Conservation (phyloP, 352 stramenopile genomes). For the Phytophthora chlamydospora region DNA sequence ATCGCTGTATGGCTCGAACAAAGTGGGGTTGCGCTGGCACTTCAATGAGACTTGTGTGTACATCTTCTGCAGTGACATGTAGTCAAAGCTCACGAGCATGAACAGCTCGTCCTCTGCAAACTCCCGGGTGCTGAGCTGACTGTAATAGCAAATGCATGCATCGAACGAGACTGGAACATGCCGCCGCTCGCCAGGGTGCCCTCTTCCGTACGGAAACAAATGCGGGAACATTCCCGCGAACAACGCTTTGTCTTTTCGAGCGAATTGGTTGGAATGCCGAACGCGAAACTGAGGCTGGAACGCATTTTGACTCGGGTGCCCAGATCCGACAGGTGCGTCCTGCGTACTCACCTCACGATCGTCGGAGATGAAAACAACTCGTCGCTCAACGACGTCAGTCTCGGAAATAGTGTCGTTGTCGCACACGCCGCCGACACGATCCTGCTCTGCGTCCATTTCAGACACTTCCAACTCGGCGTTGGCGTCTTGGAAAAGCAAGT, state of each 20-base stretch:
- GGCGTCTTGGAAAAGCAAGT: background rate
- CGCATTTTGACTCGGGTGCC: no score
- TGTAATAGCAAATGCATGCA: background rate
- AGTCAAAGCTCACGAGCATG: no score
- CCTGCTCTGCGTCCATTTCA: background rate
- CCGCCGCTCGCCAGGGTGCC: background rate
- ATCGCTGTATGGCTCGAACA: background rate
- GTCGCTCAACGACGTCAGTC: background rate
- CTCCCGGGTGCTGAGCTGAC: background rate
- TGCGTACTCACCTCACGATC: background rate
- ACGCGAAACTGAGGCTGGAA: no score
- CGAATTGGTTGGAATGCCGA: no score
- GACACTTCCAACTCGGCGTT: background rate
- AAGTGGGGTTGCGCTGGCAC: background rate
- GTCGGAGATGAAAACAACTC: no score
- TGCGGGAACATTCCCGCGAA: slow-evolving; percentile 2
- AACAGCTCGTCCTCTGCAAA: no score
- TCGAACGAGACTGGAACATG: background rate
- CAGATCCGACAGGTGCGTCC: no score
- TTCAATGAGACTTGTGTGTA: background rate
- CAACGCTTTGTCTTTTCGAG: background rate
- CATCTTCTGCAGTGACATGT: no score
- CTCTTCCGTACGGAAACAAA: slow-evolving; percentile 2
- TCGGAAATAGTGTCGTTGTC: background rate
- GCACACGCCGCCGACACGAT: background rate